Evolutionary conservation across 331 rosid species (phyloP).

Genomic region (Acacia concinna): DNA sequence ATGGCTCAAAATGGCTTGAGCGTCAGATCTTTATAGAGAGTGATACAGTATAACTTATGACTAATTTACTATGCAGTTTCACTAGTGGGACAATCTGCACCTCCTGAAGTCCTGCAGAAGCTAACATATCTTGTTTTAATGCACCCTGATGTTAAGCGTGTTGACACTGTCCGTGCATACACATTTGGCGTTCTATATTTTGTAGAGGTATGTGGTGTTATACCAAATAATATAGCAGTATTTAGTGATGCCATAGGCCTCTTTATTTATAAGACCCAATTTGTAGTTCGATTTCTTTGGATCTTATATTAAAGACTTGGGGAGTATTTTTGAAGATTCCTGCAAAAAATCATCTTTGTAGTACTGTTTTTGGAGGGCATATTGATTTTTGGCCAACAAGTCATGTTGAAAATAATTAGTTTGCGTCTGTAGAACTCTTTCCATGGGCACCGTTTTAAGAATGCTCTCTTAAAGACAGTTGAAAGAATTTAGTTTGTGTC

Average conservation of each 20-base stretch:
- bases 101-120: conserved; percentile 89
- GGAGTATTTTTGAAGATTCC: not conserved
- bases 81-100: conserved; percentile 90
- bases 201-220: conserved; percentile 70
- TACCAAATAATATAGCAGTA: not conserved
- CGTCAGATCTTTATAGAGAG: not conserved
- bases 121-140: conserved; percentile 73
- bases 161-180: conserved; percentile 97
- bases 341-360: not conserved
- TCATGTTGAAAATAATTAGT: not conserved
- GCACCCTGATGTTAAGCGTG: conserved; percentile 77
- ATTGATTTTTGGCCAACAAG: not conserved
- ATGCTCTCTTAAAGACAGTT: not conserved
- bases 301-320: not conserved
- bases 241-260: no score
- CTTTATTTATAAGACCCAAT: no score
- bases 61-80: conserved; percentile 58
- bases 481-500: not conserved
- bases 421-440: no score
- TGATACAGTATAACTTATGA: not conserved
- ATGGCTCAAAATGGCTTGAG: not conserved
- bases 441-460: not conserved
- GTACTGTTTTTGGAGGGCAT: not conserved
- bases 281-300: no score
- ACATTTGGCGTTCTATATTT: conserved; percentile 93